These are phyloP conservation scores for Geotrichum restrictum DNA, from an alignment of 1,139 yeast species.

Conservation along the genomic window DNA sequence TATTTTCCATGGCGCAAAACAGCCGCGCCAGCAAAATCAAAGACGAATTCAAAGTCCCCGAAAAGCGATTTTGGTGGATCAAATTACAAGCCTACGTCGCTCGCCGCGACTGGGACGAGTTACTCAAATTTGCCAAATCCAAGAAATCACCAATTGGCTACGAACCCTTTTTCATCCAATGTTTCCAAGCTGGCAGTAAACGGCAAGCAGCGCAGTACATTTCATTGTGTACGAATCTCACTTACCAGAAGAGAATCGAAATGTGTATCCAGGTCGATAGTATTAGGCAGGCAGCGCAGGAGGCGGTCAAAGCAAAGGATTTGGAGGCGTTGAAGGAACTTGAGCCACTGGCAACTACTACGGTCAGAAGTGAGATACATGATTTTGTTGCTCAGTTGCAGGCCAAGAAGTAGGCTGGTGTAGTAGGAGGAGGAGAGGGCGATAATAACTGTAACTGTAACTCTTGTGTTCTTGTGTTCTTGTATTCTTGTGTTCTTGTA, in stretches of 20 bases:
- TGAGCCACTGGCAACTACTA: slow-evolving; percentile 36
- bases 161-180: slow-evolving; percentile 55
- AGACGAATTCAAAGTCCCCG: slow-evolving; percentile 60
- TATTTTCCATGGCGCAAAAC: slow-evolving; percentile 57
- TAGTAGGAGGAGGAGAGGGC: background rate
- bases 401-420: slow-evolving; percentile 16
- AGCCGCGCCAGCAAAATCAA: slow-evolving; percentile 54
- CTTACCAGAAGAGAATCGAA: slow-evolving; percentile 46
- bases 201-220: slow-evolving; percentile 45
- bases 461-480: no score
- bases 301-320: slow-evolving; percentile 58
- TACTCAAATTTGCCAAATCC: slow-evolving; percentile 48
- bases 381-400: slow-evolving; percentile 34
- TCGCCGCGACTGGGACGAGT: slow-evolving; percentile 57
- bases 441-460: background rate
- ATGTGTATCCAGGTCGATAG: slow-evolving; percentile 55
- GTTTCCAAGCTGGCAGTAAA: slow-evolving; percentile 48
- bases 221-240: slow-evolving; percentile 36
- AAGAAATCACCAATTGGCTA: slow-evolving; percentile 73
- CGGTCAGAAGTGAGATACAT: slow-evolving; percentile 34
- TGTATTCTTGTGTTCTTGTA: no score
- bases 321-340: slow-evolving; percentile 43
- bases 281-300: slow-evolving; percentile 53
- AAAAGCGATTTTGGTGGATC: slow-evolving; percentile 60
- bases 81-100: slow-evolving; percentile 54